Evolutionary conservation across 495 filamentous ascomycete species (phyloP).

Genomic region (Aspergillus asperescens): DNA sequence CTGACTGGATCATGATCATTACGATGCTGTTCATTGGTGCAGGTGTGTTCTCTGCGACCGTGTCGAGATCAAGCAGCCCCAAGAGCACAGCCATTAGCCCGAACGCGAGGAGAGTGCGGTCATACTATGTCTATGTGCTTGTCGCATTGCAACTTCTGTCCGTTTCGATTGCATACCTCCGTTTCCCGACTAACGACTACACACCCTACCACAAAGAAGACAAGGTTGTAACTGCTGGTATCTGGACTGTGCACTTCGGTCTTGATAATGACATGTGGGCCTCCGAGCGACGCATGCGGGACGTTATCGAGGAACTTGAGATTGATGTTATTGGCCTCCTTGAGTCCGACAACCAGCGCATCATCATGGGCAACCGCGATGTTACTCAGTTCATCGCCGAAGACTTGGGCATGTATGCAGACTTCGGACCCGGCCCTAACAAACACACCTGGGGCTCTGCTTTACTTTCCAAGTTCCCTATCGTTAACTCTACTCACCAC

Average conservation of each 20-base stretch:
- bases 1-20: constrained; percentile 86
- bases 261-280: constrained; percentile 99
- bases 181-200: constrained; percentile 92
- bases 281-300: constrained; percentile 87
- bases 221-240: constrained; percentile 83
- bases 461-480: constrained; percentile 93
- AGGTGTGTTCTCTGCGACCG: constrained; percentile 73
- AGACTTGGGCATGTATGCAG: constrained; percentile 96
- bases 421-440: constrained; percentile 96
- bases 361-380: constrained; percentile 99
- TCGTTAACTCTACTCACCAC: constrained; percentile 94
- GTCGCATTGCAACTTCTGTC: constrained; percentile 71
- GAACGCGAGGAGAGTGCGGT: constrained; percentile 49
- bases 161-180: constrained; percentile 76
- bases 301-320: constrained; percentile 88
- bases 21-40: constrained; percentile 81
- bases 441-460: constrained; percentile 98
- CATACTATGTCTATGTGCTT: constrained; percentile 72
- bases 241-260: constrained; percentile 99
- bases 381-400: constrained; percentile 93
- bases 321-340: constrained; percentile 91
- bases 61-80: constrained; percentile 42
- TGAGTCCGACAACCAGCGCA: constrained; percentile 89
- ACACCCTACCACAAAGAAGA: constrained; percentile 81
- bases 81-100: constrained; percentile 49